Percentiles rank a stretch among this genome's conserved stretches.
Evolutionary conservation across 129 eudicot genomes (phyloP).

Genomic region (Pseudognaphalium luteoalbum): DNA sequence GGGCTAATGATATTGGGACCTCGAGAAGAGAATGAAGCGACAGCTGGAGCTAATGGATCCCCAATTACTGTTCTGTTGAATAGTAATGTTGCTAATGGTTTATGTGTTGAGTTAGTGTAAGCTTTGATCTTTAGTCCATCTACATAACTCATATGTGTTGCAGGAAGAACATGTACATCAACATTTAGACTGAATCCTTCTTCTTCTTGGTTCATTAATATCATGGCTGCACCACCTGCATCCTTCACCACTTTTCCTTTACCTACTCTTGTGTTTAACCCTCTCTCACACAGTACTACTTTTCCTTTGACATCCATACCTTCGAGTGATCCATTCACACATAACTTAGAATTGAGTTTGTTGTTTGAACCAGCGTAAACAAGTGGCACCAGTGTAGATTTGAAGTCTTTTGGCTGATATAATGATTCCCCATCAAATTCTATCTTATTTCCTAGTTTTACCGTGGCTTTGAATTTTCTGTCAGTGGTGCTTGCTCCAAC

Average conservation of each 20-base stretch:
- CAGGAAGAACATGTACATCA: constrained; percentile 40
- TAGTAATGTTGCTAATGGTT: constrained; percentile 27
- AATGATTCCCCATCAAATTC: constrained; percentile 35
- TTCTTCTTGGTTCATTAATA: constrained; percentile 25
- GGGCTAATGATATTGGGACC: constrained; percentile 36
- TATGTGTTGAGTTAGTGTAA: constrained; percentile 33
- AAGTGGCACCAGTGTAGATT: constrained; percentile 17
- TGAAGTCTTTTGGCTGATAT: constrained; percentile 34
- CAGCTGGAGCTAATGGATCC: constrained; percentile 28
- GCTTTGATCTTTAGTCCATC: constrained; percentile 33
- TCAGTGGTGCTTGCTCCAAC: constrained; percentile 50
- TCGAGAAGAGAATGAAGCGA: constrained; percentile 38
- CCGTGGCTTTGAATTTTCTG: constrained; percentile 25
- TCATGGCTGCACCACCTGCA: constrained; percentile 45
- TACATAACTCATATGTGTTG: constrained; percentile 27
- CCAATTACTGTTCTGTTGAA: constrained; percentile 42
- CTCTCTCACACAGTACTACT: constrained; percentile 31
- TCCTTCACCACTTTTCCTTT: constrained; percentile 31
- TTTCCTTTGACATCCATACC: constrained; percentile 31
- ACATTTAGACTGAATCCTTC: constrained; percentile 6
- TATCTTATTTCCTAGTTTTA: constrained; percentile 25
- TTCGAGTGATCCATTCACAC: constrained; percentile 27
- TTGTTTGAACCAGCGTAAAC: constrained; percentile 20
- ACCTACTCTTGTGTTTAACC: constrained; percentile 19
- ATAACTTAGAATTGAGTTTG: constrained; percentile 17